phyloP scores from a whole-genome alignment of 768 basidiomycete genomes.

The Collybia sordida region DNA sequence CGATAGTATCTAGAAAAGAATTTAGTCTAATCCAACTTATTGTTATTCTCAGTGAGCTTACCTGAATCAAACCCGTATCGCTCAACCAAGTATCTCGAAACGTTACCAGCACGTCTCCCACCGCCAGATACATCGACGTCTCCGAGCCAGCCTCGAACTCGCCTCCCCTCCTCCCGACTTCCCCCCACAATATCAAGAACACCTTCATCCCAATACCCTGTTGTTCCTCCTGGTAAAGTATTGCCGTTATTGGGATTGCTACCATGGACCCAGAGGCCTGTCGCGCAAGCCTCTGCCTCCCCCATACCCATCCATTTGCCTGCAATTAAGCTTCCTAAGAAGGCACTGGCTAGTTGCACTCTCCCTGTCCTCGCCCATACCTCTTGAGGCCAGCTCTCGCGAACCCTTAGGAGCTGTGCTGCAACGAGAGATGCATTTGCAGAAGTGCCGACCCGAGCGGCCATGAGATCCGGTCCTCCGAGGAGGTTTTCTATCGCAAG shows the following conservation, averaged over 20 bases:
- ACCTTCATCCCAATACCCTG: constrained; percentile 75
- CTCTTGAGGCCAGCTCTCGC: constrained; percentile 76
- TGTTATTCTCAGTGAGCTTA: constrained; percentile 21
- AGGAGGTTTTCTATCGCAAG: constrained; percentile 72
- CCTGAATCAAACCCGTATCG: constrained; percentile 81
- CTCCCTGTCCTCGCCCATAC: constrained; percentile 79
- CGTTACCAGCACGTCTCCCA: constrained; percentile 58
- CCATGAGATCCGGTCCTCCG: constrained; percentile 78
- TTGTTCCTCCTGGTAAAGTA: constrained; percentile 18
- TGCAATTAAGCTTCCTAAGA: constrained; percentile 66
- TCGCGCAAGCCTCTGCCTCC: constrained; percentile 76
- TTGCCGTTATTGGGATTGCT: constrained; percentile 22
- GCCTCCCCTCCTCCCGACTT: constrained; percentile 67
- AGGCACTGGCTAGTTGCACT: constrained; percentile 75
- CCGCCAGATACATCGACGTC: constrained; percentile 73
- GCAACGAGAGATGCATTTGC: constrained; percentile 70
- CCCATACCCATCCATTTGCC: constrained; percentile 74
- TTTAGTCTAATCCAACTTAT: constrained; percentile 2
- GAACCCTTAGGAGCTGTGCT: constrained; percentile 74
- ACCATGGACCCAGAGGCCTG: constrained; percentile 78
- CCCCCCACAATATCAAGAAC: constrained; percentile 80
- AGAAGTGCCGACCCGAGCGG: constrained; percentile 70
- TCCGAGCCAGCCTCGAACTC: constrained; percentile 79
- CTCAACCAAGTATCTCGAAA: constrained; percentile 76
- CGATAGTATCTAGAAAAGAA: constrained; percentile 53